Base-by-base conservation (phyloP, 2,329 filamentous ascomycete species). In the Botrytis fabae region DNA sequence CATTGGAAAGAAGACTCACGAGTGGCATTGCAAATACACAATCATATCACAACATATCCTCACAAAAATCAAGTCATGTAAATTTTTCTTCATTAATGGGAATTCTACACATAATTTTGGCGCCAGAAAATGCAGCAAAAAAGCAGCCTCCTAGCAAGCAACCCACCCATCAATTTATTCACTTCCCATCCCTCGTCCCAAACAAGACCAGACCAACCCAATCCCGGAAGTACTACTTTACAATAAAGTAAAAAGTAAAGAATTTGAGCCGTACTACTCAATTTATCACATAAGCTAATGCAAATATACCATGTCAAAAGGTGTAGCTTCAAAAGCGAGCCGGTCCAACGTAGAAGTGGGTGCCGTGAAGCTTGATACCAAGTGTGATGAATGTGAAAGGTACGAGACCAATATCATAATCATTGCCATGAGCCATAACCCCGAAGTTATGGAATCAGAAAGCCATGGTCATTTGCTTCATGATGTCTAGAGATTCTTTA, bases 41-140 rank as follows among this genome's bases (percentile, higher is more conserved):
- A n/a, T 2, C 46, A 66, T 38, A 4, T 38, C 25, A 54, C 22
- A 51, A 28, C 5, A 20, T 2, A 68, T 1, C 1, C 14, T 57
- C 35, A 42, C 65, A 25, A 57, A 28, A 22, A 12, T 8, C 65
- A 57, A 32, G 1, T 32, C 35, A 25, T 42, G 40, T 42, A 32
- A 32, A 42, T 25, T 6, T 22, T 25, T 57, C 10, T 57, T 57
- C 48, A 68, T 68, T 68, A 42, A 22, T 42, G n/a, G 48, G n/a
- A 68, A 57, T 68, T 65, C 65, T 68, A 68, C 65, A 68, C 48
- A 68, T 68, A 18, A 57, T 57, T 32, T 42, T 20, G 18, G n/a
- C 65, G 38, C 65, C n/a, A 32, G 51, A 16, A 68, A 68, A 68
- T 68, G 65, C 65, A n/a, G 25, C 18, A 59, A 62, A 48, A 48